Conservation (phyloP, 208 protist species). For the Novymonas esmeraldas region DNA sequence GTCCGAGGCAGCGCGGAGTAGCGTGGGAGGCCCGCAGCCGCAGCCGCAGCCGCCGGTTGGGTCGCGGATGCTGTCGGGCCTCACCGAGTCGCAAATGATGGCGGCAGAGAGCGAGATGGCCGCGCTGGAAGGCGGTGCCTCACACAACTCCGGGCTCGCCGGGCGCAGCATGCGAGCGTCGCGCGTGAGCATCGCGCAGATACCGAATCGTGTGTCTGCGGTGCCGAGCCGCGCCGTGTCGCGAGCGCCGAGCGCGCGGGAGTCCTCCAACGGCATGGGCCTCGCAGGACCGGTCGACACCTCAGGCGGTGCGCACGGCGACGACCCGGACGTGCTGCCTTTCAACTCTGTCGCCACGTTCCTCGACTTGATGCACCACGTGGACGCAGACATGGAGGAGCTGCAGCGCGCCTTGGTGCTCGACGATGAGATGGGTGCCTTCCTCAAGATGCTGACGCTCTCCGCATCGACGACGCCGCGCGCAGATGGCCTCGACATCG, state of each 20-base stretch:
- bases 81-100: conserved; percentile 52
- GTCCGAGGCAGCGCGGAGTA: neutral
- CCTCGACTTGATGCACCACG: conserved; percentile 43
- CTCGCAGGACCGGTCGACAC: neutral
- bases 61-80: conserved; percentile 15
- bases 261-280: neutral
- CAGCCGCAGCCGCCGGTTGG: neutral
- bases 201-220: neutral
- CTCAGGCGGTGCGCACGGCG: conserved; percentile 14
- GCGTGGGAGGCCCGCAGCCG: neutral
- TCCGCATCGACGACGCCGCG: conserved; percentile 79
- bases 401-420: conserved; percentile 70
- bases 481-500: conserved; percentile 32
- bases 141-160: neutral
- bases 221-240: neutral
- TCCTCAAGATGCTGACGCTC: conserved; percentile 85
- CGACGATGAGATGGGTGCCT: conserved; percentile 86
- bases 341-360: conserved; percentile 67
- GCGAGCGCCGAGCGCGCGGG: neutral
- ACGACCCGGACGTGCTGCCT: conserved; percentile 35
- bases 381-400: conserved; percentile 60
- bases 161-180: neutral
- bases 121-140: conserved; percentile 11
- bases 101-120: conserved; percentile 63
- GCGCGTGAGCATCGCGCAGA: neutral